Base-by-base conservation (phyloP, 1,139 yeast species). In the Pichia sp. region DNA sequence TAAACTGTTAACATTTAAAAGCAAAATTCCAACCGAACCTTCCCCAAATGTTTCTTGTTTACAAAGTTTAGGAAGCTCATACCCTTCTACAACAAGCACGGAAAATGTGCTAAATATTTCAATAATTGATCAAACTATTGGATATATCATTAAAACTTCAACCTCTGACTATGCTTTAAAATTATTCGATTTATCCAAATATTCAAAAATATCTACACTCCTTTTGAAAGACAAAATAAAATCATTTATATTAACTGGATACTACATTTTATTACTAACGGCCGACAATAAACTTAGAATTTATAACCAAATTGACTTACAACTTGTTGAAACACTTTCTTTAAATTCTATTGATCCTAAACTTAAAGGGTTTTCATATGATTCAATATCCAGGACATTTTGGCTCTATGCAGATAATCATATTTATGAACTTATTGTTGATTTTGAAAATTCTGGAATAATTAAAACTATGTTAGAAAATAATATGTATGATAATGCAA, bases 381-480 rank as follows among this genome's bases (percentile, higher is more conserved):
- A 90, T 62, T 68, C 71, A 46, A 55, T 65, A 3, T 69, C 71
- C 29, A 64, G 70, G 4, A 82, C 87, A 0, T 81, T 68, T 56
- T 84, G 92, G 92, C 65, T 79, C 3, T 80, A 67, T 56, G 74
- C 86, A 0, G 62, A 67, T 29, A 58, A 64, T 2, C 70, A 65
- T 43, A 75, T 87, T 9, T 83, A 74, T 59, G 96, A 94, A 62
- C 66, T 94, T 8, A 73, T 86, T 3, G 70, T 86, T 8, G 75
- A 73, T 34, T 76, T 85, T 56, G 97, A 92, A 62, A 73, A 81
- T 6, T 69, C 75, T 5, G 83, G 86, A 29, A 82, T 89, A 4
- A 88, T 97, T 96, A 77, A 76, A 53, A 74, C 83, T 6, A 74
- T 86, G 62, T 72, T 85, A 49, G 78, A 76, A 40, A 72, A 78